Percentiles rank a stretch among this genome's conserved stretches.
phyloP scores from a whole-genome alignment of 768 basidiomycete genomes.

The Trametes meyenii region DNA sequence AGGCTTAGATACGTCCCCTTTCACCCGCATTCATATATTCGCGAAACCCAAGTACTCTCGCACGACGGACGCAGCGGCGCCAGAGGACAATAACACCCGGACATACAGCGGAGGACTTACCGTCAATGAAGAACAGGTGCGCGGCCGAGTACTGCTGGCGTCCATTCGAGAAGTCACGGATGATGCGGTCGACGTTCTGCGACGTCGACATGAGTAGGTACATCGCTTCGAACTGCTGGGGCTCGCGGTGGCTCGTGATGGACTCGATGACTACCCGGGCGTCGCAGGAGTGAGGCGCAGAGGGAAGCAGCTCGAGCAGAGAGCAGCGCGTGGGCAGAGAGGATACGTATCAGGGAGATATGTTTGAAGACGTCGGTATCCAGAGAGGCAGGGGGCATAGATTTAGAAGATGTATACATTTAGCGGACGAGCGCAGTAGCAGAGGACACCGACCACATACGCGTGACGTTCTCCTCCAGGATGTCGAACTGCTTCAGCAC shows the following conservation, averaged over 20 bases:
- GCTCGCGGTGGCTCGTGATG: constrained; percentile 79
- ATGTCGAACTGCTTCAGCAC: constrained; percentile 95
- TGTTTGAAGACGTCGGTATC: neutral
- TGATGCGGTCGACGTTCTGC: constrained; percentile 90
- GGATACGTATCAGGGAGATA: neutral
- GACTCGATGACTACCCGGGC: constrained; percentile 82
- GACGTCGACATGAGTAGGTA: constrained; percentile 95
- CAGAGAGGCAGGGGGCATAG: neutral
- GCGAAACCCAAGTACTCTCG: neutral
- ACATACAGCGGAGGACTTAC: constrained; percentile 42
- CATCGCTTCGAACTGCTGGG: constrained; percentile 88
- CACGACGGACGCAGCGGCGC: neutral
- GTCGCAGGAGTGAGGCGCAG: neutral
- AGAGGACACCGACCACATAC: constrained; percentile 50
- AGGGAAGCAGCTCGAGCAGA: neutral
- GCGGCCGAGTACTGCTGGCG: constrained; percentile 79
- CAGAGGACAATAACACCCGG: neutral
- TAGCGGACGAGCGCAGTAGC: neutral
- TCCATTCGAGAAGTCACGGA: constrained; percentile 74
- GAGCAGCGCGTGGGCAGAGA: neutral
- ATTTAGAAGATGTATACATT: neutral
- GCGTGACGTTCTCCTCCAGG: constrained; percentile 92
- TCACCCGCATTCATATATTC: neutral
- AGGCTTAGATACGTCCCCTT: neutral
- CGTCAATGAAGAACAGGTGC: constrained; percentile 93